phyloP scores from a whole-genome alignment of 768 basidiomycete species.

The Boletus tomentosulus region DNA sequence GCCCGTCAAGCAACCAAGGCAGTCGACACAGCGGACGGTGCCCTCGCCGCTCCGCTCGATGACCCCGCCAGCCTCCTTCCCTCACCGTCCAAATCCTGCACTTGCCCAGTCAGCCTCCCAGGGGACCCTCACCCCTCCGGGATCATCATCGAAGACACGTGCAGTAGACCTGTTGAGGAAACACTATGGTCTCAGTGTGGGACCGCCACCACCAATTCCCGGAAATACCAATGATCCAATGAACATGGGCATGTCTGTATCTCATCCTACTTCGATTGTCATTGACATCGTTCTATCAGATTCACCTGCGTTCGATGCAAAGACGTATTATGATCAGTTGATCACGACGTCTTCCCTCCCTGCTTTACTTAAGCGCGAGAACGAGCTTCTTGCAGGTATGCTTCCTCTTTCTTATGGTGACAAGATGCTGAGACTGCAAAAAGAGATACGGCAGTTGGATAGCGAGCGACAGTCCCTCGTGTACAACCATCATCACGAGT shows the following conservation, averaged over 20 bases:
- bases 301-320: slow-evolving; percentile 78
- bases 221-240: slow-evolving; percentile 68
- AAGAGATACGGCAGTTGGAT: slow-evolving; percentile 85
- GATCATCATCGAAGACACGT: slow-evolving; percentile 42
- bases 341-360: slow-evolving; percentile 78
- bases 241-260: slow-evolving; percentile 59
- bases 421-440: slow-evolving; percentile 5
- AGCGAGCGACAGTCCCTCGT: slow-evolving; percentile 87
- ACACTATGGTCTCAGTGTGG: slow-evolving; percentile 83
- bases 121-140: slow-evolving; percentile 25
- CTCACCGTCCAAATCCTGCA: slow-evolving; percentile 14
- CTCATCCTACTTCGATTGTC: background rate
- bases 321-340: slow-evolving; percentile 79
- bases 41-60: slow-evolving; percentile 45
- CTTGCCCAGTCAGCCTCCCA: slow-evolving; percentile 22
- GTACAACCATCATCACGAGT: slow-evolving; percentile 93
- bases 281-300: slow-evolving; percentile 40
- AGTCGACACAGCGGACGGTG: slow-evolving; percentile 32
- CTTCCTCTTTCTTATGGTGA: background rate
- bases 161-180: slow-evolving; percentile 78
- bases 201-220: slow-evolving; percentile 57
- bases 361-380: slow-evolving; percentile 71
- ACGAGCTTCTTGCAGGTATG: slow-evolving; percentile 71
- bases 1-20: slow-evolving; percentile 16
- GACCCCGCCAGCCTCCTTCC: slow-evolving; percentile 30